These are phyloP conservation scores for Gossypium rotundifolium DNA, from an alignment of 345 rosid genomes.

Conservation along the genomic window DNA sequence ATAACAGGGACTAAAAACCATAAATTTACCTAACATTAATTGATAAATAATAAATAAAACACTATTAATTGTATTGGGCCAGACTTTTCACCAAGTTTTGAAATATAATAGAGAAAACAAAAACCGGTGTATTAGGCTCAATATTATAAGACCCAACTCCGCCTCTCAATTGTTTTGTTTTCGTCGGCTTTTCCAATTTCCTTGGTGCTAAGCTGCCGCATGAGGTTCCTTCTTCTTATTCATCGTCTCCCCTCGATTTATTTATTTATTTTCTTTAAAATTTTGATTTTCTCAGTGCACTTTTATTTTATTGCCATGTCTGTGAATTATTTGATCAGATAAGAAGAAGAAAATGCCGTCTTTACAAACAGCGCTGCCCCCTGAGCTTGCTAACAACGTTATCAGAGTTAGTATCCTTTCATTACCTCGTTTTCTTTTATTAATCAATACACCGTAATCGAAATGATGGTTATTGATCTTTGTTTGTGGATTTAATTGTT, in stretches of 20 bases:
- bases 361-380: too few relatives aligned
- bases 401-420: constrained; percentile 56
- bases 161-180: background rate
- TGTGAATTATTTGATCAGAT: background rate
- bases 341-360: constrained; percentile 49
- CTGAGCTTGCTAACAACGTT: constrained; percentile 73
- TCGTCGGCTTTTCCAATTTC: background rate
- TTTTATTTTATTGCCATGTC: background rate
- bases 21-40: too few relatives aligned
- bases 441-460: background rate
- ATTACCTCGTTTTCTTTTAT: background rate
- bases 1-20: too few relatives aligned
- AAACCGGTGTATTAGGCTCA: background rate
- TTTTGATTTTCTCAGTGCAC: background rate
- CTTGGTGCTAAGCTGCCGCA: background rate
- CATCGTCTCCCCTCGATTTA: background rate
- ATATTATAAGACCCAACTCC: background rate
- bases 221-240: background rate
- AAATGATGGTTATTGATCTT: background rate
- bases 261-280: background rate
- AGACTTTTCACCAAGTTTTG: too few relatives aligned
- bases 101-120: too few relatives aligned
- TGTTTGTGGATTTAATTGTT: background rate
- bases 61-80: too few relatives aligned
- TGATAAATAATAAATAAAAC: too few relatives aligned